phyloP scores from a whole-genome alignment of 2,329 filamentous ascomycete genomes.

The Shiraia bambusicola region DNA sequence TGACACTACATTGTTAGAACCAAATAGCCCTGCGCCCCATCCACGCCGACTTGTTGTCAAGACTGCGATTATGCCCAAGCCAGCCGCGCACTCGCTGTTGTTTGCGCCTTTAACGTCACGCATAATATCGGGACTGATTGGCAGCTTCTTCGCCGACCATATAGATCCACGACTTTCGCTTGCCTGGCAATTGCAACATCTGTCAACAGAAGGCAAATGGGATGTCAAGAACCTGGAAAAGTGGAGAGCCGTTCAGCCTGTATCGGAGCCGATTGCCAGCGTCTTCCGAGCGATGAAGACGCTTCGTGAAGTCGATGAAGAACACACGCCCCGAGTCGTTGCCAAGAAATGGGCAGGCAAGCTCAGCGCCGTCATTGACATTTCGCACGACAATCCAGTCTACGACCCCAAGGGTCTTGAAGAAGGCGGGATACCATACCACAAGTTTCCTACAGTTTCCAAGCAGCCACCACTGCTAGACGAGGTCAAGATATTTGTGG shows the following conservation, averaged over 20 bases:
- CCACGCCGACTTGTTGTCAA: slow-evolving; percentile 57
- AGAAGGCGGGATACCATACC: slow-evolving; percentile 51
- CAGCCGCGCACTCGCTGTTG: slow-evolving; percentile 79
- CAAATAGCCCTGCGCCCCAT: slow-evolving; percentile 23
- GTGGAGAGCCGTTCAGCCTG: slow-evolving; percentile 78
- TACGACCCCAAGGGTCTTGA: slow-evolving; percentile 68
- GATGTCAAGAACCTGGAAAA: slow-evolving; percentile 95
- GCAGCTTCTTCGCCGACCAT: slow-evolving; percentile 74
- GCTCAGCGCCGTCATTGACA: slow-evolving; percentile 81
- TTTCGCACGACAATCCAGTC: slow-evolving; percentile 85
- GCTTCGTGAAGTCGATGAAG: slow-evolving; percentile 81
- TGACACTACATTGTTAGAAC: slow-evolving; percentile 8
- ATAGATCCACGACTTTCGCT: slow-evolving; percentile 77
- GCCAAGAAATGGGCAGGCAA: slow-evolving; percentile 65
- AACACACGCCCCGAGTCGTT: slow-evolving; percentile 75
- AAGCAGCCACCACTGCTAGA: slow-evolving; percentile 76
- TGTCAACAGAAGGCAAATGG: slow-evolving; percentile 92
- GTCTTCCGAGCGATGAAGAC: slow-evolving; percentile 92
- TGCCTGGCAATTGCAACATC: slow-evolving; percentile 87
- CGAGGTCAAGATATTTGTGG: slow-evolving; percentile 62
- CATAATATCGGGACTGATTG: slow-evolving; percentile 76
- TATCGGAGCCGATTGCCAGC: slow-evolving; percentile 74
- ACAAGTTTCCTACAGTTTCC: slow-evolving; percentile 89
- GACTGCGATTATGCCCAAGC: slow-evolving; percentile 69
- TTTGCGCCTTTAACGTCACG: slow-evolving; percentile 77